Evolutionary conservation across 176 grass and related monocot genomes (phyloP).

Genomic region (Rhynchospora pubera): DNA sequence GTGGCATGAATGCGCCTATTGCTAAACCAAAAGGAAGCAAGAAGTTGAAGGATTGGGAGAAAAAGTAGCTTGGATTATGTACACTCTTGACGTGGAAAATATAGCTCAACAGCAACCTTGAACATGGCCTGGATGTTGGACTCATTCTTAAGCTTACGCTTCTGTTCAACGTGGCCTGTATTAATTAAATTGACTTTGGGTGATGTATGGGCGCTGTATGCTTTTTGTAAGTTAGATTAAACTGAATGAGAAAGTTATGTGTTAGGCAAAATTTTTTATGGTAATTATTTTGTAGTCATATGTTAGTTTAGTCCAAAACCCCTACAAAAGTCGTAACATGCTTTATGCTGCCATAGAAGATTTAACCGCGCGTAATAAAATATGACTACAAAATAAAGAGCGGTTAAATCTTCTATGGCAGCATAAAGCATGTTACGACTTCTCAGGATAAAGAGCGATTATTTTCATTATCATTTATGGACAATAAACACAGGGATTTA

Average conservation of each 20-base stretch:
- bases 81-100: not conserved
- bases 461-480: too few species aligned
- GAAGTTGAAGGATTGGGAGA: conserved; percentile 92
- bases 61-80: conserved; percentile 8
- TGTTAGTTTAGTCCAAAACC: not conserved
- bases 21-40: conserved; percentile 86
- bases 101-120: not conserved
- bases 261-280: not conserved
- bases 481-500: too few species aligned
- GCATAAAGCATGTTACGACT: too few species aligned
- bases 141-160: not conserved
- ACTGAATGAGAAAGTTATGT: not conserved
- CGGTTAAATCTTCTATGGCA: too few species aligned
- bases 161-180: not conserved
- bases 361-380: too few species aligned
- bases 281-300: not conserved
- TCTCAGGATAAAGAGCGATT: too few species aligned
- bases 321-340: too few species aligned
- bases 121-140: not conserved
- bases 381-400: too few species aligned
- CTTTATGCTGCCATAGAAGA: too few species aligned
- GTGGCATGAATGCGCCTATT: conserved; percentile 83
- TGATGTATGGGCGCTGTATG: not conserved
- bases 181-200: not conserved
- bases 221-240: not conserved